Evolutionary conservation across 2,329 filamentous ascomycete species (phyloP), one percentile per base, ranked within the genome.

Genomic region (Pseudonectria buxi): DNA sequence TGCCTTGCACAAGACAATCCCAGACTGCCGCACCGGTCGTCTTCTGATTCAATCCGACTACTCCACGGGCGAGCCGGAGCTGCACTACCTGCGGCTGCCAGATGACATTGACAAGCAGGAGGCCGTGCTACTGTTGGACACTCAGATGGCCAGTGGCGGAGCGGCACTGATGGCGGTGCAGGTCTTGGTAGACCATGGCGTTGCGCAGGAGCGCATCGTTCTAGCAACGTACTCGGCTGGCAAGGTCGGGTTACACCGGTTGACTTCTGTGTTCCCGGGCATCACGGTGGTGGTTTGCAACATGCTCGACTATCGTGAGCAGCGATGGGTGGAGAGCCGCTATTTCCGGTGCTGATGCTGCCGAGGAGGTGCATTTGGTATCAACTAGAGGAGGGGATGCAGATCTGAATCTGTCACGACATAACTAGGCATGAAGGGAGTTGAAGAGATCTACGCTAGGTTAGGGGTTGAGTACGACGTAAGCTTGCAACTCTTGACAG

Each of bases 221-320:
- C 82, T 96, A 57, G 89, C 94, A 26, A 95, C 90, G 4, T 95
- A 94, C 57, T 83, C 87, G 46, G 90, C 89, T 4, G 90, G 90
- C 7, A 80, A 80, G 46, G 78, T 86, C 49, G 92, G 89, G 1
- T 59, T 96, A 43, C 87, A 92, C 55, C 74, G 92, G 44, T 65
- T 98, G 51, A 84, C 86, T 42, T 86, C 82, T 38, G 92, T 95
- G 3, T 98, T 92, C 53, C 88, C 92, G 0, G 80, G 82, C 4
- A 81, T 96, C 32, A 83, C 81, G 34, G 83, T 95, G 13, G 87
- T 96, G 13, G 81, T 95, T 18, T 86, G 86, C 47, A 81, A 82
- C 42, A 74, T 95, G 52, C 79, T 89, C 18, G 76, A 82, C 36
- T 87, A 94, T 49, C 77, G 83, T 43, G 86, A 95, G 62, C 78